phyloP scores from a whole-genome alignment of 2,329 filamentous ascomycete genomes.

The Pseudogymnoascus sp. region DNA sequence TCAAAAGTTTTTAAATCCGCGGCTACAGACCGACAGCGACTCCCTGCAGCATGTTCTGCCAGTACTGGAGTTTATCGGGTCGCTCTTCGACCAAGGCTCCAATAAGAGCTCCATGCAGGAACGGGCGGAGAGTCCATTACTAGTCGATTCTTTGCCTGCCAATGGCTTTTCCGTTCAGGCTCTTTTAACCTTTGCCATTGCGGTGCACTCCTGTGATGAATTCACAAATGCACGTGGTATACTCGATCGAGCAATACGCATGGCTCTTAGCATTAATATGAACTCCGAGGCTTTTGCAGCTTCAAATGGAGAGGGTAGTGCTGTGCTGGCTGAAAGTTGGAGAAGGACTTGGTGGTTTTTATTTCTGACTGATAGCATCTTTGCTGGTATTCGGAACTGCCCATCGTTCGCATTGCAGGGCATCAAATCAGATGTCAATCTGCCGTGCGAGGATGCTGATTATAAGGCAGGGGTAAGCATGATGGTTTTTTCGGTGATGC shows the following conservation, averaged over 20 bases:
- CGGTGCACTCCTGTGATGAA: conserved; percentile 10
- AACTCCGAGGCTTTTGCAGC: conserved; percentile 10
- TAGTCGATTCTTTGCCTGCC: background rate
- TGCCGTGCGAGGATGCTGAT: conserved; percentile 37
- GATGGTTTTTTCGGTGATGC: conserved; percentile 5
- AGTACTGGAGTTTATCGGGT: conserved; percentile 34
- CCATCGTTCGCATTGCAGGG: conserved; percentile 25
- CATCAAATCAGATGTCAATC: conserved; percentile 29
- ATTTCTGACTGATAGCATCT: conserved; percentile 26
- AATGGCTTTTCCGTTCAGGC: conserved; percentile 12
- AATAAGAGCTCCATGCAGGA: background rate
- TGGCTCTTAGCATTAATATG: conserved; percentile 11
- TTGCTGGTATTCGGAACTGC: conserved; percentile 19
- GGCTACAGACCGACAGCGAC: conserved; percentile 28
- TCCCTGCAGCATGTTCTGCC: conserved; percentile 25
- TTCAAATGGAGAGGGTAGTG: conserved; percentile 26
- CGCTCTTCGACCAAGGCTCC: conserved; percentile 26
- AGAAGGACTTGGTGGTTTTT: conserved; percentile 37
- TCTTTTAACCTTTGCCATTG: conserved; percentile 3
- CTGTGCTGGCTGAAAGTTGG: conserved; percentile 35
- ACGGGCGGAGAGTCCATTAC: background rate
- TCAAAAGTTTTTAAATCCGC: conserved; percentile 27
- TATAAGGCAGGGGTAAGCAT: conserved; percentile 34
- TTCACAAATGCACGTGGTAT: conserved; percentile 9
- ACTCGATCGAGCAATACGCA: conserved; percentile 9